Percentiles rank a stretch among this genome's conserved stretches.
Evolutionary conservation across 305 asterid genomes (phyloP).

Genomic region (Coffea humblotiana): DNA sequence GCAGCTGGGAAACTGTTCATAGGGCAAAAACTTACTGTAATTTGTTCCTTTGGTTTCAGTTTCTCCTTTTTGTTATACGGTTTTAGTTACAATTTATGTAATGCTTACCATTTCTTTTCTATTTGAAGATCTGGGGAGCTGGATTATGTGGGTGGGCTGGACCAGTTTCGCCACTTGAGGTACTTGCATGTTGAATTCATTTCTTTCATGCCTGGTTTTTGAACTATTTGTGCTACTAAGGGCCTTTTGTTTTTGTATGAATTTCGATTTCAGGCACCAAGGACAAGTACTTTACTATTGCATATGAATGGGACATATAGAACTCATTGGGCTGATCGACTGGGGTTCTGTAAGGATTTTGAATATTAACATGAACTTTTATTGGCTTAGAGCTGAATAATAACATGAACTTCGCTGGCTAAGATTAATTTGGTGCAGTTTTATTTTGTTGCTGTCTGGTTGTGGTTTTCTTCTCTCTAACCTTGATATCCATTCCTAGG

Average conservation of each 20-base stretch:
- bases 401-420: not conserved
- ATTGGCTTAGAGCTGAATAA: not conserved
- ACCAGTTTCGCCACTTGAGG: slow-evolving; percentile 89
- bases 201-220: slow-evolving; percentile 17
- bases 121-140: slow-evolving; percentile 95
- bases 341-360: slow-evolving; percentile 78
- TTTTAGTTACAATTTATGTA: slow-evolving; percentile 35
- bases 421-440: not conserved
- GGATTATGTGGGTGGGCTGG: slow-evolving; percentile 79
- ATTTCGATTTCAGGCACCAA: slow-evolving; percentile 54
- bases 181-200: slow-evolving; percentile 30
- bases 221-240: slow-evolving; percentile 15
- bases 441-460: slow-evolving; percentile 10
- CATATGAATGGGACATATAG: slow-evolving; percentile 89
- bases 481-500: slow-evolving; percentile 44
- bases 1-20: slow-evolving; percentile 76
- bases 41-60: slow-evolving; percentile 23
- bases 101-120: slow-evolving; percentile 61
- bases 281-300: slow-evolving; percentile 50
- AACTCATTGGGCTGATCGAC: slow-evolving; percentile 93
- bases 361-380: slow-evolving; percentile 19
- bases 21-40: slow-evolving; percentile 95
- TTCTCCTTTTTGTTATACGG: slow-evolving; percentile 25
- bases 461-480: slow-evolving; percentile 22
- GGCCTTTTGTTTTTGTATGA: slow-evolving; percentile 16